Conservation (phyloP, 306 rosid species). For the Sicyos baderoa region DNA sequence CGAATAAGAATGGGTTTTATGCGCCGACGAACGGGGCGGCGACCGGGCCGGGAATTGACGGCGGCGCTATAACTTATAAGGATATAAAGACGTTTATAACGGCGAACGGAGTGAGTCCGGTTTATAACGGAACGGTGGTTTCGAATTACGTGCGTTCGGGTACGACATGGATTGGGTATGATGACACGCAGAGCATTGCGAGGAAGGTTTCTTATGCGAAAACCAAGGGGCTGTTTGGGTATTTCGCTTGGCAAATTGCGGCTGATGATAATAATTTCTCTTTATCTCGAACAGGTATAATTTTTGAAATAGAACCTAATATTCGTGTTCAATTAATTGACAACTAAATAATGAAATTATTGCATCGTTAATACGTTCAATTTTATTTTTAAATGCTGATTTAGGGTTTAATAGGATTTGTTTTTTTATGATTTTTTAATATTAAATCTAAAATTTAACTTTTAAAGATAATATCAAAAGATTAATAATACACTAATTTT, state of each 20-base stretch:
- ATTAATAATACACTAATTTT: too few relatives aligned
- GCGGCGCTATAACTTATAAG: slow-evolving; percentile 1
- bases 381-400: too few relatives aligned
- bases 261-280: slow-evolving; percentile 1
- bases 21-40: slow-evolving; percentile 20
- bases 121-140: slow-evolving; percentile 6
- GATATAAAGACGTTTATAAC: not conserved
- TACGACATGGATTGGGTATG: slow-evolving; percentile 21
- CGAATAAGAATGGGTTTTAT: slow-evolving; percentile 3
- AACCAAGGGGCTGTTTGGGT: slow-evolving; percentile 11
- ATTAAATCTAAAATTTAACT: too few relatives aligned
- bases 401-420: too few relatives aligned
- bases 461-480: too few relatives aligned
- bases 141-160: not conserved
- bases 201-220: slow-evolving; percentile 16
- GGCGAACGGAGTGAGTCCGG: not conserved
- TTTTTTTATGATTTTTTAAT: too few relatives aligned
- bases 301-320: too few relatives aligned
- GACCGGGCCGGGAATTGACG: not conserved
- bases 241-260: slow-evolving; percentile 20
- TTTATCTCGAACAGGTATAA: slow-evolving; percentile 15
- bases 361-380: not conserved
- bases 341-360: too few relatives aligned
- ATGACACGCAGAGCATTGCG: slow-evolving; percentile 11
- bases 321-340: too few relatives aligned